A percentile compares a stretch with the other conserved stretches of the same genome.
Conservation (phyloP, 2,329 filamentous ascomycete species). For the Dryadomyces quercivorus region DNA sequence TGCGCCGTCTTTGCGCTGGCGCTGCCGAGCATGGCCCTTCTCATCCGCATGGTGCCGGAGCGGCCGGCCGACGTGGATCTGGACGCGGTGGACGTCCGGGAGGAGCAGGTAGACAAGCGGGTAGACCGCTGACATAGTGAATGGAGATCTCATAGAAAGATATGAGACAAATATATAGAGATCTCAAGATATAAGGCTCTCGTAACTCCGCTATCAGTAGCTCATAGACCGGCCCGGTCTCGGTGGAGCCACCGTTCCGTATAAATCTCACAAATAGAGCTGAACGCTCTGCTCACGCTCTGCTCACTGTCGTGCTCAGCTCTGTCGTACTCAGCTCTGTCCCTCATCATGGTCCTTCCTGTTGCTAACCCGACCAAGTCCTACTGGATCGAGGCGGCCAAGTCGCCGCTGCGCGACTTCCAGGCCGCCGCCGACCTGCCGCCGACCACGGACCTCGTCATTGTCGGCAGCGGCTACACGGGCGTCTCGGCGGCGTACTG, state of each 20-base stretch:
- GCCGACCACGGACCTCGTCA: constrained; percentile 40
- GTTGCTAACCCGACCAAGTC: constrained; percentile 35
- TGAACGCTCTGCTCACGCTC: too few relatives aligned
- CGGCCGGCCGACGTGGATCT: constrained; percentile 2
- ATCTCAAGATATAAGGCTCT: too few relatives aligned
- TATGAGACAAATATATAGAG: too few relatives aligned
- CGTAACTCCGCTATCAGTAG: too few relatives aligned
- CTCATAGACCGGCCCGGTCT: not conserved
- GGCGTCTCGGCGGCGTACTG: constrained; percentile 43
- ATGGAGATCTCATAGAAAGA: too few relatives aligned
- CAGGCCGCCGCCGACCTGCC: constrained; percentile 38
- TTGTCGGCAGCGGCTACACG: constrained; percentile 53
- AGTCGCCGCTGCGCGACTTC: constrained; percentile 33
- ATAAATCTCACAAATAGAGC: too few relatives aligned
- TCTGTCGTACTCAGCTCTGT: too few relatives aligned
- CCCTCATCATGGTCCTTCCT: constrained; percentile 1
- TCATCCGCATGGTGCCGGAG: constrained; percentile 1
- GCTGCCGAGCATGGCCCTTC: not conserved
- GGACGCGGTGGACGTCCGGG: not conserved
- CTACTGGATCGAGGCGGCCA: constrained; percentile 48
- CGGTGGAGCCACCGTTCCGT: too few relatives aligned
- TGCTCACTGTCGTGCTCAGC: too few relatives aligned
- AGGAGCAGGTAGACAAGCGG: not conserved
- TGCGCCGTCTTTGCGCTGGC: not conserved
- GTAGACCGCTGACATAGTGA: too few relatives aligned